These are phyloP conservation scores for Gloeostereum incarnatum DNA, from an alignment of 768 basidiomycete species.

Conservation along the genomic window DNA sequence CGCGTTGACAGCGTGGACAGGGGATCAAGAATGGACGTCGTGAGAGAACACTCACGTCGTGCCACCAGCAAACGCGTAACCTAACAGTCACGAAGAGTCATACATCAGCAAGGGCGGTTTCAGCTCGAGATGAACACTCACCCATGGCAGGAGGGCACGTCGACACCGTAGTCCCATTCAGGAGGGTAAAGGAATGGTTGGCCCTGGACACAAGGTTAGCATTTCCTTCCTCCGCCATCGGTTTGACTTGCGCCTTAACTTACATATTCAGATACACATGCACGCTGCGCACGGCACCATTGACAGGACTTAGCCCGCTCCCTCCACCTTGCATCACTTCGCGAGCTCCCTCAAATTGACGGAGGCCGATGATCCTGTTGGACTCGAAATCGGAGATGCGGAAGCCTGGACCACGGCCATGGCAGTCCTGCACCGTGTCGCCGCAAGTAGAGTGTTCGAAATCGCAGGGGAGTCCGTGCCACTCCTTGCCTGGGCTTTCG, in stretches of 20 bases:
- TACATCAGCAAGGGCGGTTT: background rate
- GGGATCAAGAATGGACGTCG: constrained; percentile 1
- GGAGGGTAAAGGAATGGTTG: constrained; percentile 50
- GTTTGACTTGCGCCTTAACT: too few relatives aligned
- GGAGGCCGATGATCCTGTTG: constrained; percentile 60
- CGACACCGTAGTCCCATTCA: constrained; percentile 55
- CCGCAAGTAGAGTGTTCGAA: constrained; percentile 69
- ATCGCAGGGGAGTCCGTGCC: constrained; percentile 63
- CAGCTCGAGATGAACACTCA: constrained; percentile 18
- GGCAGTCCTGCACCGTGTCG: constrained; percentile 55
- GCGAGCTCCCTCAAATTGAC: constrained; percentile 63
- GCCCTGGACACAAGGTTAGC: constrained; percentile 38
- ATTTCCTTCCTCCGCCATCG: too few relatives aligned
- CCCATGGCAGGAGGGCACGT: constrained; percentile 80
- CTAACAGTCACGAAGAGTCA: constrained; percentile 20
- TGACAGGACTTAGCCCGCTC: constrained; percentile 31
- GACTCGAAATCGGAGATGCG: constrained; percentile 68
- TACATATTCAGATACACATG: constrained; percentile 67
- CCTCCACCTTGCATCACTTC: constrained; percentile 53
- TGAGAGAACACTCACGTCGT: constrained; percentile 48
- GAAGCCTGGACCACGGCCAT: constrained; percentile 74
- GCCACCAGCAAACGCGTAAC: constrained; percentile 71
- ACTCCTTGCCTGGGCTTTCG: constrained; percentile 62
- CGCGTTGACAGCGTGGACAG: background rate
- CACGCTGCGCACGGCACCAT: constrained; percentile 58